Evolutionary conservation across 2,329 filamentous ascomycete species (phyloP).

Genomic region (Trichoderma endophyticum): DNA sequence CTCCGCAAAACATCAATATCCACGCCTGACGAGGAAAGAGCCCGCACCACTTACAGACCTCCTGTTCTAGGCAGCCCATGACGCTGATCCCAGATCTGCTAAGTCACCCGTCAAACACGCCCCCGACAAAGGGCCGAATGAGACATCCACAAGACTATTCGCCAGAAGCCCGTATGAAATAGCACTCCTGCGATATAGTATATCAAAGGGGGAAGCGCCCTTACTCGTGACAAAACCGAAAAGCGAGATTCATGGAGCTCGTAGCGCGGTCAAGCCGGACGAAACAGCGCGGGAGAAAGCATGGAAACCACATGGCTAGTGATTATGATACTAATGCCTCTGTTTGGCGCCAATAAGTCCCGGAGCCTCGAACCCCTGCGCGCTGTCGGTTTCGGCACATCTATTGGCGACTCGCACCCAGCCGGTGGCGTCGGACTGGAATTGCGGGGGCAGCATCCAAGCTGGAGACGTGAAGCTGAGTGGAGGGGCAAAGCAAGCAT

Average conservation of each 20-base stretch:
- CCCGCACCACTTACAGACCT: slow-evolving; percentile 18
- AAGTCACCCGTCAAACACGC: neutral
- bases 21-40: slow-evolving; percentile 23
- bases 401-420: neutral
- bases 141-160: slow-evolving; percentile 1
- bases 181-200: neutral
- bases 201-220: neutral
- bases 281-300: neutral
- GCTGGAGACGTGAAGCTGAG: slow-evolving; percentile 1
- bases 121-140: slow-evolving; percentile 18
- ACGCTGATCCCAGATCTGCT: slow-evolving; percentile 22
- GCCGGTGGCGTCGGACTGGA: slow-evolving; percentile 2
- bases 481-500: neutral
- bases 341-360: neutral
- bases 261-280: neutral
- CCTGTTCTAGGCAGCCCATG: slow-evolving; percentile 52
- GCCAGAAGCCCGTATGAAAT: neutral
- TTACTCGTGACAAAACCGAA: neutral
- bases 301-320: neutral
- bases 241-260: neutral
- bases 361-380: neutral
- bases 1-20: neutral
- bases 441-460: neutral
- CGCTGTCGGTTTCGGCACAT: neutral
- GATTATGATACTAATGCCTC: neutral